phyloP scores from a whole-genome alignment of 306 rosid species.

The Mucuna pruriens region DNA sequence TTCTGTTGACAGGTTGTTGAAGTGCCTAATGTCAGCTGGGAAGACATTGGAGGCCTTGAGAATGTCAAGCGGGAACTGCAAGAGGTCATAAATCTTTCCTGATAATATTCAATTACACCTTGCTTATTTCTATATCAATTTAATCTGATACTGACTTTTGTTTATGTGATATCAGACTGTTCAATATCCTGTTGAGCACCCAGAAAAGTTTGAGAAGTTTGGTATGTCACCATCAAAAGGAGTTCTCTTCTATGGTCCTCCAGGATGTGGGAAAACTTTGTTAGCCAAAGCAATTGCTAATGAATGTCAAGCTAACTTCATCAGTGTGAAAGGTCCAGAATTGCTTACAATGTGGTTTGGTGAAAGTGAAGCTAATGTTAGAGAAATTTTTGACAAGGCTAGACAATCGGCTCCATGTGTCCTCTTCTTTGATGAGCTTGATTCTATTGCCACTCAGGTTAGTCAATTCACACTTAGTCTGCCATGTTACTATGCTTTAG shows the following conservation, averaged over 20 bases:
- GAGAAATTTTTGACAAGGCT: slow-evolving; percentile 66
- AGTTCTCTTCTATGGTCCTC: slow-evolving; percentile 68
- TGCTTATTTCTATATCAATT: neutral
- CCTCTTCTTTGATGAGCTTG: slow-evolving; percentile 71
- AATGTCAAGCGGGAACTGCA: slow-evolving; percentile 68
- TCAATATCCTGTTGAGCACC: slow-evolving; percentile 70
- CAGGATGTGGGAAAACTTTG: slow-evolving; percentile 67
- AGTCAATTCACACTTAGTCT: neutral
- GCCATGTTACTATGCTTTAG: neutral
- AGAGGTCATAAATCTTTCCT: slow-evolving; percentile 45
- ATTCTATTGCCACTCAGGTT: slow-evolving; percentile 68
- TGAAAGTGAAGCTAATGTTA: slow-evolving; percentile 72
- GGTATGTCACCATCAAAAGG: slow-evolving; percentile 73
- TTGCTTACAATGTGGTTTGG: slow-evolving; percentile 71
- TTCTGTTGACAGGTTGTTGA: slow-evolving; percentile 55
- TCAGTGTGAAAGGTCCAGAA: slow-evolving; percentile 64
- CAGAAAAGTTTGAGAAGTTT: slow-evolving; percentile 63
- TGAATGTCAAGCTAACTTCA: slow-evolving; percentile 67
- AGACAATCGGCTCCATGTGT: slow-evolving; percentile 65
- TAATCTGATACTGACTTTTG: slow-evolving; percentile 17
- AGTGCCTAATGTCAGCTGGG: slow-evolving; percentile 67
- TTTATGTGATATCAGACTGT: slow-evolving; percentile 50
- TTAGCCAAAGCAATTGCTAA: slow-evolving; percentile 69
- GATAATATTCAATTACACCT: neutral
- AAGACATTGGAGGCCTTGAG: slow-evolving; percentile 67